Percentiles rank a stretch among this genome's conserved stretches.
phyloP scores from a whole-genome alignment of 306 rosid genomes.

The Trichosanthes truncata region DNA sequence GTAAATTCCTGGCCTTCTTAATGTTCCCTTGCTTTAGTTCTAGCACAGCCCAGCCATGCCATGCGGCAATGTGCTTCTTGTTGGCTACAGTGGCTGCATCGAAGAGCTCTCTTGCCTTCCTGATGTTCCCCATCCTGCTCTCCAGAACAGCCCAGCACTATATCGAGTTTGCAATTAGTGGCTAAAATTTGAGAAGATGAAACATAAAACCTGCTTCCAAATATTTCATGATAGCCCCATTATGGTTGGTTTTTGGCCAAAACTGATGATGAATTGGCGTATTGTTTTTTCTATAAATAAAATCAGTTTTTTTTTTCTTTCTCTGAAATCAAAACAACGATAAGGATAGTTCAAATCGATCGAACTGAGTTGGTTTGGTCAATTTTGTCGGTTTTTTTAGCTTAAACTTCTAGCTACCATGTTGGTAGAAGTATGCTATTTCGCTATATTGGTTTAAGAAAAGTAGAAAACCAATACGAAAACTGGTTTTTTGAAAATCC shows the following conservation, averaged over 20 bases:
- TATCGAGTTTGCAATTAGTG: slow-evolving; percentile 12
- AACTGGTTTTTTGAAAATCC: not conserved
- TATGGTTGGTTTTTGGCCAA: not conserved
- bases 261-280: not conserved
- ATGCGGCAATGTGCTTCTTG: slow-evolving; percentile 90
- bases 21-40: slow-evolving; percentile 86
- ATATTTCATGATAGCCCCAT: not conserved
- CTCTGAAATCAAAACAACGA: too few relatives aligned
- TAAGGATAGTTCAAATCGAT: not conserved
- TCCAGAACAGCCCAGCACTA: slow-evolving; percentile 99
- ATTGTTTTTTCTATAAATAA: too few relatives aligned
- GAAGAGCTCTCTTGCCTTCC: slow-evolving; percentile 75
- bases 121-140: slow-evolving; percentile 60
- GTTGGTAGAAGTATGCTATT: not conserved
- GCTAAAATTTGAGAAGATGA: slow-evolving; percentile 10
- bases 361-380: not conserved
- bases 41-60: slow-evolving; percentile 99
- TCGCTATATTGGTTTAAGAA: not conserved
- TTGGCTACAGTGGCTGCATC: slow-evolving; percentile 94
- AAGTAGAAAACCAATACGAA: not conserved
- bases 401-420: not conserved
- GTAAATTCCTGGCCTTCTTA: slow-evolving; percentile 69
- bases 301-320: not conserved
- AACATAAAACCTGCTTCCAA: not conserved
- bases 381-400: not conserved